Evolutionary conservation across 345 rosid species (phyloP), one percentile per base, ranked within the genome.

Genomic region (Gossypium turneri): DNA sequence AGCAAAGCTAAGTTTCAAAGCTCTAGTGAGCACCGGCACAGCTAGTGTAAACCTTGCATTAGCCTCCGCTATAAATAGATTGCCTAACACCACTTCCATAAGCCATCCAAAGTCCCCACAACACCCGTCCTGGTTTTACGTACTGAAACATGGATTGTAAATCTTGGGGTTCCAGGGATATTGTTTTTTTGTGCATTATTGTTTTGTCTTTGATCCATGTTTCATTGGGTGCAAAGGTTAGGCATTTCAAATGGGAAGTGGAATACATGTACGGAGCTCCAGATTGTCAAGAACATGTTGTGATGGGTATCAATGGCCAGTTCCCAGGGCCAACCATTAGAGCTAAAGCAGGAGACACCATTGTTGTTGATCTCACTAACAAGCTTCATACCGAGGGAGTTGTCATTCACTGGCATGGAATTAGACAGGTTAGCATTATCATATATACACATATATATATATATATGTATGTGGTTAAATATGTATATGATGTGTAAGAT

Each of bases 371-470:
- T 17, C 86, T 94, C 62, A 85, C 80, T 12, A 92, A 92, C 72
- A 92, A 86, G 72, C 90, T 94, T 68, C 12, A 67, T 34, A 89
- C 98, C 0, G 97, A 92, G 62, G 97, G 94, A 2, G 89, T 90
- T 52, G 98, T 89, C 65, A 90, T 94, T 68, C 97, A 92, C 76
- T 92, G 98, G 98, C 98, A 94, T 75, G 98, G 97, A 47, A 94
- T 92, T 73, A 83, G 97, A 87, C 98, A 94, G 92, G 91, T 75
- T 38, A 34, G 7, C 15, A 22, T n/a, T 10, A 13, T 13, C 61
- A 10, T 22, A 10, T 10, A 20, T 13, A 13, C 17, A 16, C 7
- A 22, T 2, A 9, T 58, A 3, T 22, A 20, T 22, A 20, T 2
- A 9, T 57, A 7, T 22, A 3, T 58, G 13, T 17, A 22, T 20